These are phyloP conservation scores for Posidonia oceanica DNA, from an alignment of 116 monocot species.

Conservation along the genomic window DNA sequence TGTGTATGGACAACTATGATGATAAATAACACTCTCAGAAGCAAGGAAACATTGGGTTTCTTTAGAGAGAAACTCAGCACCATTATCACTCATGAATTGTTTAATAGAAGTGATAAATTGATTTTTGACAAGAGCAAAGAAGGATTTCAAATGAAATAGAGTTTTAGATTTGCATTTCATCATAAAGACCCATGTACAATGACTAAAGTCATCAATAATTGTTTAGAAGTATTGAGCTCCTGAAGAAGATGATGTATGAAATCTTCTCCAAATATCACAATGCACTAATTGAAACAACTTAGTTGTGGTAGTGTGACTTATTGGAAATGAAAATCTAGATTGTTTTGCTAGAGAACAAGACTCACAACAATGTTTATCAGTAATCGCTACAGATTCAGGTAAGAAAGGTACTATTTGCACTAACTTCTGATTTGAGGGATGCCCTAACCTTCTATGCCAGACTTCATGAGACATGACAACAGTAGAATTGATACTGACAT, in stretches of 20 bases:
- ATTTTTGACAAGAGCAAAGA: neutral
- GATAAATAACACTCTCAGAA: too few species aligned
- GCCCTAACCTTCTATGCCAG: too few species aligned
- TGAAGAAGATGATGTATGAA: neutral
- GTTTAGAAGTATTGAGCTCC: neutral
- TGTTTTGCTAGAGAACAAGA: too few species aligned
- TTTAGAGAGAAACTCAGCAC: neutral
- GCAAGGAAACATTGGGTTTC: too few species aligned
- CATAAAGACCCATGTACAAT: neutral
- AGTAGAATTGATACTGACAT: too few species aligned
- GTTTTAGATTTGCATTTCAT: neutral
- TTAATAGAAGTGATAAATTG: neutral
- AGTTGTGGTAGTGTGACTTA: neutral
- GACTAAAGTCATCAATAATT: neutral
- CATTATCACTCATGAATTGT: neutral
- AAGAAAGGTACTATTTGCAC: too few species aligned
- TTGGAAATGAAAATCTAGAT: neutral
- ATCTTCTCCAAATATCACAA: neutral
- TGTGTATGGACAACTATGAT: too few species aligned
- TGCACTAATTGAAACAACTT: neutral
- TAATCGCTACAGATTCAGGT: too few species aligned
- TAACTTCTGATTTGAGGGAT: too few species aligned
- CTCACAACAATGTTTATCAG: too few species aligned
- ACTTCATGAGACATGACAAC: too few species aligned
- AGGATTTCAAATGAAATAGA: neutral